Base-by-base conservation (phyloP, 805 yeast species). In the Kluyveromyces wickerhamii region DNA sequence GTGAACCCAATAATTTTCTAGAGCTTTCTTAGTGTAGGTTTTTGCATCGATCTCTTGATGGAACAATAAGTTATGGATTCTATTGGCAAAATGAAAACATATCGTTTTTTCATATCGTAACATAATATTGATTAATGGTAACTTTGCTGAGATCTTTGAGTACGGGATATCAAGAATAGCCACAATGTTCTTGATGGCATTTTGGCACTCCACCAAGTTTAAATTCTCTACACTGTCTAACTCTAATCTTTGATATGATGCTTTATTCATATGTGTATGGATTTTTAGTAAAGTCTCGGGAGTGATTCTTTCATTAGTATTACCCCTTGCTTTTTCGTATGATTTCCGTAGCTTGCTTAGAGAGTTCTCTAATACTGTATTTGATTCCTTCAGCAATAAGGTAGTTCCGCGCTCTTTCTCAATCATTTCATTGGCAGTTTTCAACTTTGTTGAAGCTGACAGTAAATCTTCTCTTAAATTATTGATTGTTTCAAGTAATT, bases 121-220 rank as follows among this genome's bases (percentile, higher is more conserved):
- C 11, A 46, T 40, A 3, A 46, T 43, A 2, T 44, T 54, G 8
- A 61, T 46, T 10, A 47, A 33, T 3, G 60, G 52, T 7, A 63
- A 41, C 22, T 39, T 41, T 22, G 45, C 37, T 21, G 48, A 43
- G 7, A 59, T 38, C 27, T 57, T 45, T 10, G 53, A 37, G 27
- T 45, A 52, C 11, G 66, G 65, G 12, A 60, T 51, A 10, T 50
- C 50, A 28, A 62, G 48, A 19, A 54, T 39, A 2, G 59, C 39
- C 28, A 59, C 40, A 7, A 62, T 37, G 40, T 60, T 54, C 39
- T 62, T 63, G 19, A 62, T 43, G 4, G 56, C 41, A 40, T 62
- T 63, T 21, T 60, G 65, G 12, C 62, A 50, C 15, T 55, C 51
- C 3, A 53, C 43, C 35, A 51, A 22, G 9, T 52, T 45, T 14